Base-by-base conservation (phyloP, 2,329 filamentous ascomycete genomes). In the Sarocladium strictum region DNA sequence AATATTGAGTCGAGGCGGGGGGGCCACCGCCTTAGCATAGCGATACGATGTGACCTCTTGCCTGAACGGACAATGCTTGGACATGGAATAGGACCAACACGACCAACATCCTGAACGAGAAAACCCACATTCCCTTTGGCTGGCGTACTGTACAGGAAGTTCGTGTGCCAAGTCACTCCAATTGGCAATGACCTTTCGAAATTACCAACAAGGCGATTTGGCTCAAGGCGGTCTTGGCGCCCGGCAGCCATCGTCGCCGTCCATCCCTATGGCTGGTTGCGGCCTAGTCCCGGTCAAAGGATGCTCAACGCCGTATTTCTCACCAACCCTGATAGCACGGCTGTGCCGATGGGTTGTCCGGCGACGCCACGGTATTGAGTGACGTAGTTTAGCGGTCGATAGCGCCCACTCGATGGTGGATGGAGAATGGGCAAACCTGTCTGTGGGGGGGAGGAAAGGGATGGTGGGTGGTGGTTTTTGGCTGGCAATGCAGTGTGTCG, bases 231-330 rank as follows among this genome's bases (percentile, higher is more conserved):
- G 24, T 15, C 43, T 47, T 47, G 43, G 43, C 43, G 24, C 43
- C 24, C 40, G 17, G 40, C 21, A 43, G 21, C 40, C n/a, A n/a
- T n/a, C n/a, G n/a, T 24, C 15, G 40, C 7, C 21, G 7, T 43
- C 40, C 40, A 43, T 43, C 43, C n/a, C 10, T 21, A 15, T 12
- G 23, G 43, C 43, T n/a, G 43, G 43, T 49, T 49, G 43, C 43
- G 43, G 43, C 26, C n/a, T 49, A 49, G 43, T 32, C 23, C 24
- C n/a, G 43, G 40, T 21, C 5, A 3, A 12, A 24, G 11, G 21
- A 38, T 15, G 35, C 35, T 12, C 29, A n/a, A 32, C 35, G 35
- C 35, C 35, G 35, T 19, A 38, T n/a, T n/a, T n/a, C n/a, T n/a
- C n/a, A n/a, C n/a, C n/a, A n/a, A n/a, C n/a, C n/a, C n/a, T n/a